Percentiles rank a stretch among this genome's conserved stretches.
Conservation (phyloP, 192 early-diverging fungal species). For the Podila minutissima region DNA sequence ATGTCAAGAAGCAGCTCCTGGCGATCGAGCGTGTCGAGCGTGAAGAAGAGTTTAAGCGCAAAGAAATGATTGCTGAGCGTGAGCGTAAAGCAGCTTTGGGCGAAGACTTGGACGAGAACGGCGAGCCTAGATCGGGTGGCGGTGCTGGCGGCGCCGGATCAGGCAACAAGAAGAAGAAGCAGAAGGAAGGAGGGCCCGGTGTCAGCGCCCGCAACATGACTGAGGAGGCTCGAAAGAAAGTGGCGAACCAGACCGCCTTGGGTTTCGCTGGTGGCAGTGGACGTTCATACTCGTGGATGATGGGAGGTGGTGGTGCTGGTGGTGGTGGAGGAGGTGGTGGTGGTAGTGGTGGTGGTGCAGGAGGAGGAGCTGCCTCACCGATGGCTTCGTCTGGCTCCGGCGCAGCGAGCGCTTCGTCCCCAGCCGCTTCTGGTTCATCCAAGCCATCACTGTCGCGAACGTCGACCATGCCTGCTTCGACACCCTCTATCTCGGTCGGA, state of each 20-base stretch:
- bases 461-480: constrained; percentile 14
- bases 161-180: constrained; percentile 29
- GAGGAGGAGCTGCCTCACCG: constrained; percentile 20
- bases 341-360: neutral
- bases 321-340: constrained; percentile 20
- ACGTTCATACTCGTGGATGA: constrained; percentile 45
- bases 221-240: constrained; percentile 44
- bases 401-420: constrained; percentile 10
- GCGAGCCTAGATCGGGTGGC: constrained; percentile 14
- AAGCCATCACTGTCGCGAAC: constrained; percentile 23
- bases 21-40: constrained; percentile 77
- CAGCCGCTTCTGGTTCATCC: constrained; percentile 1
- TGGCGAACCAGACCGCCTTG: constrained; percentile 45
- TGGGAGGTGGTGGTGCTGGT: constrained; percentile 32
- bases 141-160: constrained; percentile 30
- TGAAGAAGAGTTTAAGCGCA: constrained; percentile 69
- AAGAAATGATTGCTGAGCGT: constrained; percentile 56
- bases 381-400: constrained; percentile 7
- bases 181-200: constrained; percentile 49
- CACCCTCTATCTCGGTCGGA: neutral
- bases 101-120: constrained; percentile 49
- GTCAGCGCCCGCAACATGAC: constrained; percentile 57
- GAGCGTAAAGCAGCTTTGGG: constrained; percentile 47
- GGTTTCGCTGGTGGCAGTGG: constrained; percentile 45
- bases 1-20: constrained; percentile 74